Evolutionary conservation across 2,329 filamentous ascomycete species (phyloP).

Genomic region (Ascosphaera aggregata): DNA sequence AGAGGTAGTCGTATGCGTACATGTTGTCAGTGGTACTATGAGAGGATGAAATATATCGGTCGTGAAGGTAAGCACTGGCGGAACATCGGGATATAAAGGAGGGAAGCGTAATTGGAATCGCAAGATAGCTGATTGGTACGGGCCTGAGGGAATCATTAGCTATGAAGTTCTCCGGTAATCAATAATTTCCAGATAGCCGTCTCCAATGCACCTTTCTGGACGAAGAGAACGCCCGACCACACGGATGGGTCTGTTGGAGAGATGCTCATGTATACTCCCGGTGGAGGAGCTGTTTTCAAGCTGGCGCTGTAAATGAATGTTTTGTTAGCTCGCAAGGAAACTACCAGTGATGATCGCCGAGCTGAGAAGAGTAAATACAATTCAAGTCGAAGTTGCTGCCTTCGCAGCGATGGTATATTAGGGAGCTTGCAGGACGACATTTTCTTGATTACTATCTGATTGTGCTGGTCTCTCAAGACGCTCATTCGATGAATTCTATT

Average conservation of each 20-base stretch:
- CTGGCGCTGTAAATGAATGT: conserved; percentile 34
- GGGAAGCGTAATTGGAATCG: conserved; percentile 83
- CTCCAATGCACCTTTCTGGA: conserved; percentile 75
- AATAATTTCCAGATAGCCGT: too few species aligned
- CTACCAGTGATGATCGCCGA: conserved; percentile 3
- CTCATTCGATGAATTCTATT: neutral
- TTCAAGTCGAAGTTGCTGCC: conserved; percentile 57
- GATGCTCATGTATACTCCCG: conserved; percentile 69
- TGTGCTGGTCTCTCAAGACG: neutral
- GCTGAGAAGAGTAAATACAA: conserved; percentile 36
- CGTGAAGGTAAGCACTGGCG: conserved; percentile 67
- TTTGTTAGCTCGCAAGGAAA: conserved; percentile 2
- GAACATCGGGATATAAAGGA: conserved; percentile 49
- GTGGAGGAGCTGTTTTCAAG: conserved; percentile 58
- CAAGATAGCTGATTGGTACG: conserved; percentile 68
- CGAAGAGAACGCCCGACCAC: conserved; percentile 83
- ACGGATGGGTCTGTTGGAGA: conserved; percentile 57
- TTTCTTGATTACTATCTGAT: conserved; percentile 1
- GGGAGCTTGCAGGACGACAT: conserved; percentile 17
- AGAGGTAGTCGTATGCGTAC: conserved; percentile 67
- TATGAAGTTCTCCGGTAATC: neutral
- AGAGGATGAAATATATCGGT: conserved; percentile 92
- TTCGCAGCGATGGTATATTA: conserved; percentile 32
- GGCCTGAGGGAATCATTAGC: conserved; percentile 32
- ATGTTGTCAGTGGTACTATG: conserved; percentile 79